Conservation (phyloP, 1,284 basidiomycete genomes). For the Leccinum griseonigrum region DNA sequence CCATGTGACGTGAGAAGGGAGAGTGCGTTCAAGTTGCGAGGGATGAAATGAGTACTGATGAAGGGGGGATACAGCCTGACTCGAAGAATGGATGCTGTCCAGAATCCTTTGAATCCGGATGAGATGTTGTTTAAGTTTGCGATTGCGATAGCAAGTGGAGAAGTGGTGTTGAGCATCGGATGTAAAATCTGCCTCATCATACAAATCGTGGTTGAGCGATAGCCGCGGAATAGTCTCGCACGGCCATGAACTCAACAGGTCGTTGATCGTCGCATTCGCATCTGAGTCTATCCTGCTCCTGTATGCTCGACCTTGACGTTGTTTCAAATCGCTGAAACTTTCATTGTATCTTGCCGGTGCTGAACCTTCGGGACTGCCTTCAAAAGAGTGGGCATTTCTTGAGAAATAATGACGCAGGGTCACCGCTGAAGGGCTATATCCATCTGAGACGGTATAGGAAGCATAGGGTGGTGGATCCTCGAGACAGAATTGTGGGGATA, state of each 20-base stretch:
- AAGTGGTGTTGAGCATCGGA: background rate
- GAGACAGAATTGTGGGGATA: conserved; percentile 9
- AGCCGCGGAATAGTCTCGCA: conserved; percentile 7
- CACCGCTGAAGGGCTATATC: conserved; percentile 3
- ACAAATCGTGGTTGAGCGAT: conserved; percentile 6
- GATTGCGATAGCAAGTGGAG: background rate
- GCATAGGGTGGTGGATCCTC: conserved; percentile 14
- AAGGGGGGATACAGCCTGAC: background rate
- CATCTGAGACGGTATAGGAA: conserved; percentile 17
- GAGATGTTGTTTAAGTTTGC: background rate
- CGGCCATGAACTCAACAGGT: conserved; percentile 19
- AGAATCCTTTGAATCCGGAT: background rate
- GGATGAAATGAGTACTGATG: background rate
- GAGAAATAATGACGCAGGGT: conserved; percentile 10
- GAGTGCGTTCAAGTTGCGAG: background rate
- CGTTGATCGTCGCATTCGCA: background rate
- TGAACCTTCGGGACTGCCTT: conserved; percentile 8
- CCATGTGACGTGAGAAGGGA: background rate
- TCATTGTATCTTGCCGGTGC: conserved; percentile 6
- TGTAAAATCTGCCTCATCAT: conserved; percentile 7
- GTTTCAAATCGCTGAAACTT: background rate
- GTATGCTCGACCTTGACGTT: conserved; percentile 9
- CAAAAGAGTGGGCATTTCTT: conserved; percentile 6
- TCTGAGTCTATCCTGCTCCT: conserved; percentile 8
- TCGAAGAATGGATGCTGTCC: background rate